A percentile compares a stretch with the other conserved stretches of the same genome.
Conservation (phyloP, 2,329 filamentous ascomycete species). For the Myriosclerotinia scirpicola region DNA sequence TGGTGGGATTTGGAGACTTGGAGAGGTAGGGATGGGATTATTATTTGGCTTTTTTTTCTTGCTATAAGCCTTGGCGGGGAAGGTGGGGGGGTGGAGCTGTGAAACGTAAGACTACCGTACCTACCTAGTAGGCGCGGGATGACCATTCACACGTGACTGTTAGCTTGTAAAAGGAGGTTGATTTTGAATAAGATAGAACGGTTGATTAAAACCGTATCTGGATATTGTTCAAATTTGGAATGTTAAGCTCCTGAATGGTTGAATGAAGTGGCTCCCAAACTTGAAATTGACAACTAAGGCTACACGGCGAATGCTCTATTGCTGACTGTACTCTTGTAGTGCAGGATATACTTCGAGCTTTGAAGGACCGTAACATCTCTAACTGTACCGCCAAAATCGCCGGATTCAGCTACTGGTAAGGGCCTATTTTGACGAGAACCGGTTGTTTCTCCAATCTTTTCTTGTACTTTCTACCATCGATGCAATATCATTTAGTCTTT, state of each 20-base stretch:
- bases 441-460: neutral
- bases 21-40: neutral
- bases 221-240: neutral
- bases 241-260: neutral
- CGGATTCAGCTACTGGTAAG: too few relatives aligned
- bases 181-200: neutral
- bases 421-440: too few relatives aligned
- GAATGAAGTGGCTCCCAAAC: neutral
- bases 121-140: neutral
- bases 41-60: neutral
- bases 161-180: neutral
- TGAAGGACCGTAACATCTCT: neutral
- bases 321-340: neutral
- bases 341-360: too few relatives aligned
- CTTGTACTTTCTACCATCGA: neutral
- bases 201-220: neutral
- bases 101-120: neutral
- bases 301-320: rapidly evolving
- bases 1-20: neutral
- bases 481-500: neutral
- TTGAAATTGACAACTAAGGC: too few relatives aligned
- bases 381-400: too few relatives aligned
- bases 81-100: neutral
- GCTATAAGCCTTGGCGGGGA: neutral
- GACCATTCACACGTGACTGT: neutral